A percentile compares a stretch with the other conserved stretches of the same genome.
Evolutionary conservation across 148 eudicot species (phyloP).

Genomic region (Pharnaceum exiguum): DNA sequence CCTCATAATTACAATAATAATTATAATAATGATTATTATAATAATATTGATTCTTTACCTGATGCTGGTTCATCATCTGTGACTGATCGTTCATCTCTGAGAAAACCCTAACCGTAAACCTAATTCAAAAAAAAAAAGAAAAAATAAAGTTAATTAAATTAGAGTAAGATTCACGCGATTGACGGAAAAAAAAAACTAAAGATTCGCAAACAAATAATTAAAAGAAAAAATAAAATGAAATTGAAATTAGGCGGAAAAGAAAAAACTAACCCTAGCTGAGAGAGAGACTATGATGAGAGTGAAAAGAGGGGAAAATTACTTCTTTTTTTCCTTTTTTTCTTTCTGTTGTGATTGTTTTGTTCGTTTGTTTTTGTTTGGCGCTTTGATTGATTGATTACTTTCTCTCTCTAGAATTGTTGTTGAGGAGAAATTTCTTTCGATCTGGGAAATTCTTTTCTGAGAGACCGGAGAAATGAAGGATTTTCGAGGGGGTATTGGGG

Average conservation of each 20-base stretch:
- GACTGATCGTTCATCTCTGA: slow-evolving; percentile 37
- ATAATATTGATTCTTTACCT: slow-evolving; percentile 31
- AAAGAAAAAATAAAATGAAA: neutral
- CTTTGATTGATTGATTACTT: neutral
- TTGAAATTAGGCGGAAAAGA: no score
- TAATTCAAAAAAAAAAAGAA: neutral
- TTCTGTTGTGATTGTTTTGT: neutral
- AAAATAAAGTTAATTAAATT: slow-evolving; percentile 3
- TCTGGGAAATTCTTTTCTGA: neutral
- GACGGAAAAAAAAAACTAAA: neutral
- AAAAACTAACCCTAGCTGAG: slow-evolving; percentile 19
- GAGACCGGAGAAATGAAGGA: slow-evolving; percentile 2
- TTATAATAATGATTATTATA: neutral
- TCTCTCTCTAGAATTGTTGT: neutral
- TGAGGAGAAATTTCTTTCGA: neutral
- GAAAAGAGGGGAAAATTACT: neutral
- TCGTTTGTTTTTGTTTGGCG: neutral
- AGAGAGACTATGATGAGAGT: neutral
- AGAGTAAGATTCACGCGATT: neutral
- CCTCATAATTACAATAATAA: neutral
- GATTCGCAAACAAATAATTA: neutral
- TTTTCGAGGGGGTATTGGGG: neutral
- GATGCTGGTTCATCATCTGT: slow-evolving; percentile 33
- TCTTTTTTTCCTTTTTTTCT: neutral
- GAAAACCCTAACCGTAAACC: slow-evolving; percentile 12